Evolutionary conservation across 2,329 filamentous ascomycete species (phyloP).

Genomic region (Aspergillus ochraceoroseus): DNA sequence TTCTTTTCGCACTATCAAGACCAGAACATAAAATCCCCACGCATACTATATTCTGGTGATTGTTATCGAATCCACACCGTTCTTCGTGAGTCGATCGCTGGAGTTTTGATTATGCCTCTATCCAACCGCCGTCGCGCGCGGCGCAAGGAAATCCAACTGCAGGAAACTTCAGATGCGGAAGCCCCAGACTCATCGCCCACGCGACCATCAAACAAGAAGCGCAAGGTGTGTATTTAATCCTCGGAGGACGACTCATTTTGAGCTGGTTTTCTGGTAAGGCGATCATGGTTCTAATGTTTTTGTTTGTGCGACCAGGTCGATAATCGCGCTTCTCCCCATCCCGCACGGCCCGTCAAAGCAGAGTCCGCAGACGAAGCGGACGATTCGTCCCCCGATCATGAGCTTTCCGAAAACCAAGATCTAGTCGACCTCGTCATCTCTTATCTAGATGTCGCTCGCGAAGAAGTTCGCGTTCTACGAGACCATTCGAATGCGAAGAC

Average conservation of each 20-base stretch:
- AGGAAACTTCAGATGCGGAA: conserved; percentile 45
- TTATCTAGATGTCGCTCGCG: conserved; percentile 42
- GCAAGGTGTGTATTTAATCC: conserved; percentile 38
- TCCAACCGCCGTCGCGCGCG: conserved; percentile 44
- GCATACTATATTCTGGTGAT: conserved; percentile 8
- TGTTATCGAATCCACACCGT: no score
- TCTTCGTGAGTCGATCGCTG: not conserved
- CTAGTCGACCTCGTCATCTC: conserved; percentile 47
- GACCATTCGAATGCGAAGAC: conserved; percentile 46
- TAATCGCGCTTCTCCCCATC: conserved; percentile 32
- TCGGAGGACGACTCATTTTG: not conserved
- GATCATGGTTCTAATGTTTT: conserved; percentile 8
- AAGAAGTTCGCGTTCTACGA: conserved; percentile 43
- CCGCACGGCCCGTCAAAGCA: conserved; percentile 30
- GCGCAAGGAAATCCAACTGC: conserved; percentile 44
- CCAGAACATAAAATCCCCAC: conserved; percentile 1
- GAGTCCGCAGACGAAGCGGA: conserved; percentile 43
- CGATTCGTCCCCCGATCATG: conserved; percentile 41
- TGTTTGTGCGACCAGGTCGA: conserved; percentile 30
- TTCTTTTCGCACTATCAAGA: not conserved
- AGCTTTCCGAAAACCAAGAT: conserved; percentile 42
- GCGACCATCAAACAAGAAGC: conserved; percentile 46
- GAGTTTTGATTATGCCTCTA: conserved; percentile 35
- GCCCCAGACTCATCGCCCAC: conserved; percentile 47
- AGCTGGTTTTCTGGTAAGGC: not conserved